A percentile compares a stretch with the other conserved stretches of the same genome.
Conservation (phyloP, 2,329 filamentous ascomycete species). For the Phialemonium atrogriseum region DNA sequence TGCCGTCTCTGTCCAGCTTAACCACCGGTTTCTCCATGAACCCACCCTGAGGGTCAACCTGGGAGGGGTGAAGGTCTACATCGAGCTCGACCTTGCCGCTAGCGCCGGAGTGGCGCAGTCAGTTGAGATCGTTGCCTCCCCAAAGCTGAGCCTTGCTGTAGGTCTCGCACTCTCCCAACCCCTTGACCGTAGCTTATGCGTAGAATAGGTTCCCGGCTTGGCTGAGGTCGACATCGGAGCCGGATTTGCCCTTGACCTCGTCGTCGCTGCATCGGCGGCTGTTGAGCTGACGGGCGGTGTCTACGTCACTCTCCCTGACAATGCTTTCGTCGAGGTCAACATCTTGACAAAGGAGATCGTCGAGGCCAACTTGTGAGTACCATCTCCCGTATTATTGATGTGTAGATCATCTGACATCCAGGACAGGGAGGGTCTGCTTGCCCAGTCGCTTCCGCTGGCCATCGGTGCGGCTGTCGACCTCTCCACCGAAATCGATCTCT, state of each 20-base stretch:
- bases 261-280: slow-evolving; percentile 16
- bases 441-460: slow-evolving; percentile 13
- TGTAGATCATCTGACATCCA: neutral
- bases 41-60: slow-evolving; percentile 14
- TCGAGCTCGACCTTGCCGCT: slow-evolving; percentile 17
- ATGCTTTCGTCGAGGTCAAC: slow-evolving; percentile 18
- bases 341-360: slow-evolving; percentile 16
- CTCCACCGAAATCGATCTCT: slow-evolving; percentile 14
- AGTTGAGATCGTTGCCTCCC: slow-evolving; percentile 14
- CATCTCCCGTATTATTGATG: neutral
- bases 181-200: slow-evolving; percentile 6
- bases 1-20: slow-evolving; percentile 10
- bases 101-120: slow-evolving; percentile 14
- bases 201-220: slow-evolving; percentile 14
- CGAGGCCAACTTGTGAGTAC: slow-evolving; percentile 10
- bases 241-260: slow-evolving; percentile 19
- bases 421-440: slow-evolving; percentile 12
- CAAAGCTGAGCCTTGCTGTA: slow-evolving; percentile 9
- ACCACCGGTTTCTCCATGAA: slow-evolving; percentile 9
- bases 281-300: slow-evolving; percentile 17
- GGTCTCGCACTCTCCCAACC: slow-evolving; percentile 4
- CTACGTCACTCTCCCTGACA: slow-evolving; percentile 17
- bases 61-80: slow-evolving; percentile 17
- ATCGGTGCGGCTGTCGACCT: slow-evolving; percentile 16
- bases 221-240: slow-evolving; percentile 14